phyloP scores from a whole-genome alignment of 1,284 basidiomycete species.

The Pterula multifida region DNA sequence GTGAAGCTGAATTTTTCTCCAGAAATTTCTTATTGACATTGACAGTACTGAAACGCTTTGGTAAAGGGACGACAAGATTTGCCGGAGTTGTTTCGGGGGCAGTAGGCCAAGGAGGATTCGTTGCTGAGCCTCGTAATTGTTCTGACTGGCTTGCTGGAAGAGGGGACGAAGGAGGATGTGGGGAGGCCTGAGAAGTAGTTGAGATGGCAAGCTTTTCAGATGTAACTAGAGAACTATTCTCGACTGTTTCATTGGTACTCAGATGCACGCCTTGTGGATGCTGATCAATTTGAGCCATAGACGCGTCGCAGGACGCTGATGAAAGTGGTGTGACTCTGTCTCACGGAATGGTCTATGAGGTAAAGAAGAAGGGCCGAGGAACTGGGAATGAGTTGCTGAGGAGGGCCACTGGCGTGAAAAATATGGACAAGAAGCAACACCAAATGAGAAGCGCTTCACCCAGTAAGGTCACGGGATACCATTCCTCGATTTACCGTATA shows the following conservation, averaged over 20 bases:
- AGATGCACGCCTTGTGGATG: conserved; percentile 25
- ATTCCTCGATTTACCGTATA: neutral
- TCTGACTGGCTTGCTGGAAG: neutral
- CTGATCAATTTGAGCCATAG: conserved; percentile 57
- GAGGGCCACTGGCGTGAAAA: neutral
- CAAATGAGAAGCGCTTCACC: neutral
- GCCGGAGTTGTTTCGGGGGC: conserved; percentile 1
- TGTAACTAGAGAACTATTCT: neutral
- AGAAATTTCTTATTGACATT: conserved; percentile 93
- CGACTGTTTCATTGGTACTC: conserved; percentile 30
- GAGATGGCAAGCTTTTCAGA: neutral
- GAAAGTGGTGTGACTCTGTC: neutral
- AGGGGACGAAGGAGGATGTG: neutral
- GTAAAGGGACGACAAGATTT: conserved; percentile 30
- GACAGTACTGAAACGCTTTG: conserved; percentile 78
- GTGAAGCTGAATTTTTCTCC: conserved; percentile 61
- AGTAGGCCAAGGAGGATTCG: neutral
- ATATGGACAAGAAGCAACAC: neutral
- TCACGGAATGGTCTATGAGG: neutral
- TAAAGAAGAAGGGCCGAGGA: neutral
- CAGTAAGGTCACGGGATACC: neutral
- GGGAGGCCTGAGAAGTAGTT: neutral
- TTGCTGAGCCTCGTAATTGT: neutral
- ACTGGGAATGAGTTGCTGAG: neutral
- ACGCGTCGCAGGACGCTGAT: conserved; percentile 61